These are phyloP conservation scores for Coemansia sp. DNA, from an alignment of 192 early-diverging fungal genomes.

Conservation along the genomic window DNA sequence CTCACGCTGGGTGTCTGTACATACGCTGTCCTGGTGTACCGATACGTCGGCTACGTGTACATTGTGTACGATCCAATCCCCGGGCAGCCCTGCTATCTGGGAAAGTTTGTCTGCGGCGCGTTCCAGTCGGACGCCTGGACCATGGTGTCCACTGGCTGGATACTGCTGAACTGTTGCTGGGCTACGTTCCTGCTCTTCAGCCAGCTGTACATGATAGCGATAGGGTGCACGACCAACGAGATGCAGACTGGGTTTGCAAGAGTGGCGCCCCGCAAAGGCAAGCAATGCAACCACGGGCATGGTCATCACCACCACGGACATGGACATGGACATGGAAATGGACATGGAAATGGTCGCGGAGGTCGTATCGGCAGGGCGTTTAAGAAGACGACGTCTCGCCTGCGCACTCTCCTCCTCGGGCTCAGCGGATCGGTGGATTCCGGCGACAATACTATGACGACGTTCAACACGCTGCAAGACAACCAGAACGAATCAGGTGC, in stretches of 20 bases:
- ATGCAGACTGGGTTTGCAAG: slow-evolving; percentile 69
- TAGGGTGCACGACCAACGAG: slow-evolving; percentile 89
- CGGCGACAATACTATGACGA: slow-evolving; percentile 21
- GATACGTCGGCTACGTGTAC: slow-evolving; percentile 56
- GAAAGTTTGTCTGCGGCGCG: slow-evolving; percentile 64
- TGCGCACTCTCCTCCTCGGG: slow-evolving; percentile 30
- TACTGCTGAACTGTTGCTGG: slow-evolving; percentile 78
- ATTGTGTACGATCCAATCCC: slow-evolving; percentile 58
- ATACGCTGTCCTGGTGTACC: slow-evolving; percentile 62
- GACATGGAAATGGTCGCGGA: slow-evolving; percentile 16
- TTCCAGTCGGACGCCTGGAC: slow-evolving; percentile 77
- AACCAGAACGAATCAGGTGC: not conserved
- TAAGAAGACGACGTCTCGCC: slow-evolving; percentile 18
- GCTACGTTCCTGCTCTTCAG: slow-evolving; percentile 70
- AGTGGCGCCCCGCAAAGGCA: slow-evolving; percentile 24
- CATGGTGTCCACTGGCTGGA: slow-evolving; percentile 70
- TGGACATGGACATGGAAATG: slow-evolving; percentile 23
- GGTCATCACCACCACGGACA: too few species aligned
- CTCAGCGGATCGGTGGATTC: slow-evolving; percentile 31
- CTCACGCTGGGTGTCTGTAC: slow-evolving; percentile 62
- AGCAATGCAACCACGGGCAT: slow-evolving; percentile 20
- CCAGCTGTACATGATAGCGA: slow-evolving; percentile 77
- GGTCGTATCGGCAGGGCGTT: slow-evolving; percentile 6
- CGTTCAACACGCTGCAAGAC: not conserved
- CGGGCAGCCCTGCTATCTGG: slow-evolving; percentile 61